Evolutionary conservation across 495 filamentous ascomycete species (phyloP), one percentile per base, ranked within the genome.

Genomic region (Jackrogersella multiformis): DNA sequence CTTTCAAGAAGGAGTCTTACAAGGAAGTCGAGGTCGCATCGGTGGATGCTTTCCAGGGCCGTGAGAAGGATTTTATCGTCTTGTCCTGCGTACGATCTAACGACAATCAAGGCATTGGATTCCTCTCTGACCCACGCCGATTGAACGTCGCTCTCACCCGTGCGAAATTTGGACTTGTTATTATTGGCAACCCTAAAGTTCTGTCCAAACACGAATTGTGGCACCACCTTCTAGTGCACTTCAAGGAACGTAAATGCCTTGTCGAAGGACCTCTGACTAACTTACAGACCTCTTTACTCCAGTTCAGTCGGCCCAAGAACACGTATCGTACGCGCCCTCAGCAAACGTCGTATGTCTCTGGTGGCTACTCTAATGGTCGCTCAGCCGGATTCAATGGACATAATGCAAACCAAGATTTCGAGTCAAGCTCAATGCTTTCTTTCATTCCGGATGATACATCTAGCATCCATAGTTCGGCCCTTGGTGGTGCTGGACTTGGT

Each of bases 61-160:
- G 95, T 79, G 95, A 99, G 80, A 99, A 99, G 81, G 95, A 99
- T 71, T 99, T 96, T 74, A 98, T 99, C 66, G 94, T 99, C 24
- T 84, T 98, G 10, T 99, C 95, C 56, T 99, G 95, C 77, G 95
- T 99, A 46, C 93, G 95, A 73, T 97, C 94, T 67, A 99, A 99
- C 70, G 96, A 98, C 69, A 96, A 99, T 74, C 95, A 99, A 79
- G 95, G 95, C 65, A 98, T 99, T 73, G 95, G 95, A 78, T 99
- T 99, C 85, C 85, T 99, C 81, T 97, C 94, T 64, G 95, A 99
- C 70, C 95, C 95, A 41, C 92, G 95, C 67, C 96, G 95, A 83
- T 88, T 99, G 69, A 99, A 99, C 74, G 95, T 99, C n/a, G 95
- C 95, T 13, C 87, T 99, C 52, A 99, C 95, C 51, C 92, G 95